Conservation (phyloP, 768 basidiomycete species). For the Arthromyces matolae region DNA sequence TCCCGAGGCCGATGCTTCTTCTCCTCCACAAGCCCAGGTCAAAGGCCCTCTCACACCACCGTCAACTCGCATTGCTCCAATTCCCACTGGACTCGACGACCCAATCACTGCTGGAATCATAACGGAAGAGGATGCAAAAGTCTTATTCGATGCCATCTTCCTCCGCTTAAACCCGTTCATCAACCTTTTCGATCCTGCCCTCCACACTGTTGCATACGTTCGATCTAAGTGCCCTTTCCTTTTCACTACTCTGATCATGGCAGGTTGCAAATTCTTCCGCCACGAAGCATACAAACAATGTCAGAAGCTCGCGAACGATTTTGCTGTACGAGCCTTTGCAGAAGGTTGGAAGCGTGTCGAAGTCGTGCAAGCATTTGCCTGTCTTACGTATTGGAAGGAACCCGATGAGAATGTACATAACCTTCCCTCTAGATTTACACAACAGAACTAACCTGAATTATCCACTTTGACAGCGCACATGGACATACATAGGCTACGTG, state of each 20-base stretch:
- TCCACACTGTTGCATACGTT: constrained; percentile 79
- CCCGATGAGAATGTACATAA: constrained; percentile 69
- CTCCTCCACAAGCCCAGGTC: constrained; percentile 28
- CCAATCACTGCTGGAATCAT: constrained; percentile 72
- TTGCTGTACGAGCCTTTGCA: constrained; percentile 74
- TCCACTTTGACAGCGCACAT: constrained; percentile 60
- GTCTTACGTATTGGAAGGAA: constrained; percentile 87
- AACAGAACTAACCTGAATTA: constrained; percentile 15
- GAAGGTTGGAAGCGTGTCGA: constrained; percentile 81
- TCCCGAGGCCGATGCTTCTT: constrained; percentile 51
- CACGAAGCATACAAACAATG: constrained; percentile 63
- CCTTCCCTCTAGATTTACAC: constrained; percentile 8
- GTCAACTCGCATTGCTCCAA: constrained; percentile 34
- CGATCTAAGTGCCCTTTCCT: constrained; percentile 78
- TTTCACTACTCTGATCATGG: constrained; percentile 82
- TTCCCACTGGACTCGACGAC: constrained; percentile 47
- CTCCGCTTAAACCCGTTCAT: constrained; percentile 85
- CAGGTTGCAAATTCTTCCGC: constrained; percentile 80
- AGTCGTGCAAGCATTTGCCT: constrained; percentile 85
- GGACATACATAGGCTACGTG: constrained; percentile 86
- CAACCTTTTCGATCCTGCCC: constrained; percentile 82
- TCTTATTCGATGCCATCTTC: constrained; percentile 76
- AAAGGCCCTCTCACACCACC: constrained; percentile 39
- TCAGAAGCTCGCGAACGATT: constrained; percentile 68
- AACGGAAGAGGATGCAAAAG: constrained; percentile 63